Evolutionary conservation across 805 yeast species (phyloP).

Genomic region (Blastobotrys chiropterorum): DNA sequence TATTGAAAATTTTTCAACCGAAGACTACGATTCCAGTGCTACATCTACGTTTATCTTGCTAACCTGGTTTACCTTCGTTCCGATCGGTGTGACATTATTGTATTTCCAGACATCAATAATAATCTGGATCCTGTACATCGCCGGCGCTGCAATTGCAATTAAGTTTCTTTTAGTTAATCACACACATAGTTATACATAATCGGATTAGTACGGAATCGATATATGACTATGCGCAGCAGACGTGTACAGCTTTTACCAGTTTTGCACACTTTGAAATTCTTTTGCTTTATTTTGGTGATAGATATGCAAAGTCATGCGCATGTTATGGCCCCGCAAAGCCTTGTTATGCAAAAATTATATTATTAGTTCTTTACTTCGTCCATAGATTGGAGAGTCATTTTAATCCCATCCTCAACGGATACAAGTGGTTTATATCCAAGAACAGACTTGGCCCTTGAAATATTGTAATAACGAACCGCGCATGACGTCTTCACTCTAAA

Average conservation of each 20-base stretch:
- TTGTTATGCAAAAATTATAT: neutral
- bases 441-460: slow-evolving; percentile 71
- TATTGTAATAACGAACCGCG: slow-evolving; percentile 90
- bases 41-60: neutral
- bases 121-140: neutral
- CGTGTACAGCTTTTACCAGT: no score
- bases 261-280: no score
- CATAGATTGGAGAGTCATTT: slow-evolving; percentile 80
- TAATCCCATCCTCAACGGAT: slow-evolving; percentile 71
- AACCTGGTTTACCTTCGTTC: neutral
- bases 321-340: no score
- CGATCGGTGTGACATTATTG: neutral
- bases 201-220: neutral
- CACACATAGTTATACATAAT: neutral
- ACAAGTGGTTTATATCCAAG: slow-evolving; percentile 80
- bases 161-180: neutral
- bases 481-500: slow-evolving; percentile 90
- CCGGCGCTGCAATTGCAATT: neutral
- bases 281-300: no score
- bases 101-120: neutral
- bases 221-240: no score
- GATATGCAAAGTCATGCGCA: no score
- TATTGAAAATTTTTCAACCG: neutral
- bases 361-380: slow-evolving; percentile 44
- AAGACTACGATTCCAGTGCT: neutral